These are phyloP conservation scores for Sesbania bispinosa DNA, from an alignment of 306 rosid species.

Conservation along the genomic window DNA sequence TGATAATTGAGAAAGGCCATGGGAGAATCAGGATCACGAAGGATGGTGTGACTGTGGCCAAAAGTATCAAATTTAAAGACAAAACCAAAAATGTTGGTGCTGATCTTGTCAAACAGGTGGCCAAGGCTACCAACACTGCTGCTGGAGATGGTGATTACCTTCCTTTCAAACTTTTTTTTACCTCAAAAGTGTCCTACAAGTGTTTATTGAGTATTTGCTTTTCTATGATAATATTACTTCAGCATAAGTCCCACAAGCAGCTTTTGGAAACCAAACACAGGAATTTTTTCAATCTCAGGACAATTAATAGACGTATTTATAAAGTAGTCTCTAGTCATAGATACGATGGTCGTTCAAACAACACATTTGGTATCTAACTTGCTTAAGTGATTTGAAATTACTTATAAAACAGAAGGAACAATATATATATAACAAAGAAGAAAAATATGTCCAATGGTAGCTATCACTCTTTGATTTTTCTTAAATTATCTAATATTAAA, in stretches of 20 bases:
- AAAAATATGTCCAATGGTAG: not conserved
- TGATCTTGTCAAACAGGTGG: slow-evolving; percentile 84
- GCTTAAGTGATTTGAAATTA: not conserved
- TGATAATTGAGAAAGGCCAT: slow-evolving; percentile 63
- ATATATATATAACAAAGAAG: not conserved
- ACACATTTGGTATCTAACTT: not conserved
- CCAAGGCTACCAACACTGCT: slow-evolving; percentile 78
- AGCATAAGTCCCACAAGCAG: not conserved
- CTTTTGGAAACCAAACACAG: not conserved
- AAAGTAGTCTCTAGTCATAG: not conserved
- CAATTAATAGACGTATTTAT: not conserved
- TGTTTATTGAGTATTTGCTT: not conserved
- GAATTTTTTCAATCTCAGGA: not conserved
- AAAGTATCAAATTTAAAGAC: slow-evolving; percentile 69
- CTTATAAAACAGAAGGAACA: not conserved
- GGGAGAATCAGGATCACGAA: slow-evolving; percentile 71
- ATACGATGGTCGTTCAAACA: not conserved
- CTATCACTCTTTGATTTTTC: not conserved
- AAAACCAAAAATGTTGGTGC: slow-evolving; percentile 84
- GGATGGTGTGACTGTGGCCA: slow-evolving; percentile 96
- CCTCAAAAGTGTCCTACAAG: not conserved
- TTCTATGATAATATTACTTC: not conserved
- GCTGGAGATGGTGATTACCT: slow-evolving; percentile 84
- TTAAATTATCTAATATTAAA: not conserved
- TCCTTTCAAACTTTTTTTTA: not conserved